Evolutionary conservation across 2,329 filamentous ascomycete species (phyloP).

Genomic region (Orbilia quercus): DNA sequence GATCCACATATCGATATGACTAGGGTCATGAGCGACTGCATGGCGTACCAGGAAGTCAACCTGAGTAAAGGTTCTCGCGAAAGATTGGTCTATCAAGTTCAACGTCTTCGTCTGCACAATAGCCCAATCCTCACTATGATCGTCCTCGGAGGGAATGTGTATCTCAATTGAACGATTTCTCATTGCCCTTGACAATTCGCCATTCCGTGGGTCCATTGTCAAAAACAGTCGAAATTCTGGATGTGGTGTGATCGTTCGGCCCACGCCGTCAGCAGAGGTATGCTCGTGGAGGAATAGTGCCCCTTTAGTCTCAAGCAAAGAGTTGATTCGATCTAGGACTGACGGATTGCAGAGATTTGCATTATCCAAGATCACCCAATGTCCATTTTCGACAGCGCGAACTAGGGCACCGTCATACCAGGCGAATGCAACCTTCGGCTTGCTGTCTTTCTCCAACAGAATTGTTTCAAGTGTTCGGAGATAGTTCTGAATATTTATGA

Average conservation of each 20-base stretch:
- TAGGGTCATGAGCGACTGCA: constrained; percentile 6
- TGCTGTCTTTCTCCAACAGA: constrained; percentile 19
- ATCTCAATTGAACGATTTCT: constrained; percentile 93
- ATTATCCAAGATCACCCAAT: constrained; percentile 96
- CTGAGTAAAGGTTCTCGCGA: constrained; percentile 21
- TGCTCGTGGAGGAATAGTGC: constrained; percentile 93
- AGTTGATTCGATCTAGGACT: constrained; percentile 93
- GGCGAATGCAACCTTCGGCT: constrained; percentile 77
- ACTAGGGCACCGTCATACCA: constrained; percentile 96
- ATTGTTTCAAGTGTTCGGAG: constrained; percentile 16
- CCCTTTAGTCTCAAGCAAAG: constrained; percentile 89
- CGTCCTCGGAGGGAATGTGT: constrained; percentile 64
- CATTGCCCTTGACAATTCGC: constrained; percentile 95
- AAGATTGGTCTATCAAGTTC: constrained; percentile 45
- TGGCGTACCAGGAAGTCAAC: constrained; percentile 32
- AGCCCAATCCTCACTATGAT: constrained; percentile 36
- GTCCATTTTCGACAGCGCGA: constrained; percentile 82
- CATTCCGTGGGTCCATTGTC: constrained; percentile 90
- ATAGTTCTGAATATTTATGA: constrained; percentile 2
- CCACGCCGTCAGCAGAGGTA: constrained; percentile 81
- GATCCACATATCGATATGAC: constrained; percentile 29
- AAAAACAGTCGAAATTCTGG: constrained; percentile 90
- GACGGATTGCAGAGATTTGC: constrained; percentile 96
- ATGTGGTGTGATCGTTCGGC: constrained; percentile 82
- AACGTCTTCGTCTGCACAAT: constrained; percentile 24